Evolutionary conservation across 225 moss, liverwort and hornwort species (phyloP), one percentile per base, ranked within the genome.

Genomic region (Rhytidiadelphus loreus): DNA sequence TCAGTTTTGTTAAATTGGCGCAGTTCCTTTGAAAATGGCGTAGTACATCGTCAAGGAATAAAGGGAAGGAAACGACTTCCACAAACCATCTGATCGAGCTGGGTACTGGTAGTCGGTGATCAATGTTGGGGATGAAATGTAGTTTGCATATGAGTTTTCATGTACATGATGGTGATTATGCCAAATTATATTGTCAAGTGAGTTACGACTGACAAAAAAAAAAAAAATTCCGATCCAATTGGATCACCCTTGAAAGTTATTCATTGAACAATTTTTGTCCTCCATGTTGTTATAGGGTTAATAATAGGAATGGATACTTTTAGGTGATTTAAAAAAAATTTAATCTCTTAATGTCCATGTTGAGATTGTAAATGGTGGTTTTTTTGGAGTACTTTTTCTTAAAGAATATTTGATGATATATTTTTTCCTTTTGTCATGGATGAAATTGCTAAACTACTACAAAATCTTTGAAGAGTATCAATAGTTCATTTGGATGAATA

Each of bases 301-400:
- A 46, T 74, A 19, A 19, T 74, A 48, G 48, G 12, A 74, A 74
- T 19, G 7, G 7, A 74, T 30, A 12, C 4, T 30, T 74, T 11
- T 30, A 1, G 29, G 7, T 46, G 46, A 46, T 46, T 46, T 46
- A n/a, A n/a, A n/a, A n/a, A n/a, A n/a, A n/a, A n/a, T 29, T 46
- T 18, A 29, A 46, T 30, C 18, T 73, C 6, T 2, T 73, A 18
- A 30, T 8, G 18, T 16, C 0, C 0, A 0, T 1, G 0, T 17
- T 46, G 4, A 46, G 4, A 29, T 18, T 73, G 18, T 16, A 72
- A 72, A 48, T 2, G 1, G 1, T 74, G 19, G 48, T 20, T 48
- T 9, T 20, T 74, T 30, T 7, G 2, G 2, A 50, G 50, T 0
- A 0, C 12, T 6, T 46, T 19, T 66, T 30, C 30, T 30, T 2